These are phyloP conservation scores for Coemansia sp. DNA, from an alignment of 192 early-diverging fungal genomes.

Conservation along the genomic window DNA sequence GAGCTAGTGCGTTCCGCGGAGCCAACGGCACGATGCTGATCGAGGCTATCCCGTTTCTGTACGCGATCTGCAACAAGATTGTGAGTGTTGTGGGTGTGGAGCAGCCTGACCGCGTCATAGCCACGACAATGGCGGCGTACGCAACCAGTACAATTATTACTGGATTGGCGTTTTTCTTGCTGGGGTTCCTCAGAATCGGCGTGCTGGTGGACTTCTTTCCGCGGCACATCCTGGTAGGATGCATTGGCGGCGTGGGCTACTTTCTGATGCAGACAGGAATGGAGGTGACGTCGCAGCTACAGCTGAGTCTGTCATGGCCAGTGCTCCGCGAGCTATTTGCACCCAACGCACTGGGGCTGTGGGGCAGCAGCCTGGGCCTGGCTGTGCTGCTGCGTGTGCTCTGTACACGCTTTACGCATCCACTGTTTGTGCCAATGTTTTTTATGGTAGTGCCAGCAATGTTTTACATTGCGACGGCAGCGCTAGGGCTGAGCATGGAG, in stretches of 20 bases:
- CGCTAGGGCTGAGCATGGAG: constrained; percentile 62
- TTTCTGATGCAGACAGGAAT: constrained; percentile 91
- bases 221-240: constrained; percentile 91
- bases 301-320: constrained; percentile 59
- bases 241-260: constrained; percentile 93
- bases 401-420: constrained; percentile 65
- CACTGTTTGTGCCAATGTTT: constrained; percentile 86
- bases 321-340: constrained; percentile 69
- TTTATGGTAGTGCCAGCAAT: constrained; percentile 77
- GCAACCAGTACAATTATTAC: constrained; percentile 86
- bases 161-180: constrained; percentile 77
- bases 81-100: constrained; percentile 59
- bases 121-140: constrained; percentile 89
- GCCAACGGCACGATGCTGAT: constrained; percentile 90
- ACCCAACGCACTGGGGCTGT: constrained; percentile 68
- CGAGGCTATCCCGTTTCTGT: constrained; percentile 86
- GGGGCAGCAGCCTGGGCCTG: constrained; percentile 70
- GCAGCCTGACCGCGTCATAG: constrained; percentile 68
- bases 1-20: constrained; percentile 87
- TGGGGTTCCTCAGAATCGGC: constrained; percentile 81
- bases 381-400: constrained; percentile 72
- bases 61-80: constrained; percentile 76
- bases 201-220: constrained; percentile 81
- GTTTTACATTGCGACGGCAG: constrained; percentile 70
- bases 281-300: constrained; percentile 76